Evolutionary conservation across 2,329 filamentous ascomycete species (phyloP), one percentile per base, ranked within the genome.

Genomic region (Aspergillus latus): DNA sequence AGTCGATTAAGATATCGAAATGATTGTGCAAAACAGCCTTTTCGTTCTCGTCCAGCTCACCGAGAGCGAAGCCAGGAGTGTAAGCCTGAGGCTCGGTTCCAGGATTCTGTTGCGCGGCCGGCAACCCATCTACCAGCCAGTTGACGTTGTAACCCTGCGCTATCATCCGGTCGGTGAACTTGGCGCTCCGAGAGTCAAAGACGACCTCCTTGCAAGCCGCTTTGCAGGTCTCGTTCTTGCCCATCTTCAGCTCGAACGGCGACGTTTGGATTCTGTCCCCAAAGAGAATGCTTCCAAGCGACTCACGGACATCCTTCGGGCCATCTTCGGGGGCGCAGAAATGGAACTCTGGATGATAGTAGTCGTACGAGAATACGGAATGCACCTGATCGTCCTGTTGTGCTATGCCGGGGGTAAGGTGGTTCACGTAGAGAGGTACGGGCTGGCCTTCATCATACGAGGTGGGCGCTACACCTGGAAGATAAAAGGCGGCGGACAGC

Each of bases 261-360:
- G 93, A 97, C n/a, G 91, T 96, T 78, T 91, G 91, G 77, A 99
- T 99, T 55, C 94, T 86, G 76, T 99, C 94, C 64, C 94, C 94
- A 66, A 99, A 99, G 50, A 99, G 77, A 70, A 99, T 99, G 80
- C 93, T 97, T 26, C 94, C 94, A 61, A 99, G 76, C 62, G 90
- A 94, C 77, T 97, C 94, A 40, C 90, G 87, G 21, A 96, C 85
- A 78, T 89, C 84, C 71, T 92, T 75, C 7, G 92, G 87, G 2
- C 90, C 90, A 59, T 81, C 86, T 54, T 88, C 78, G 1, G 93
- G 94, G 65, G 83, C 78, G 75, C 94, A 99, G 79, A 97, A 96
- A 69, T 89, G 86, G 75, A 99, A 96, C 3, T 83, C 83, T 5
- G 87, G 84, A 66, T 94, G 86, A 73, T 99, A 99, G 80, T 99